A percentile compares a stretch with the other conserved stretches of the same genome.
These are phyloP conservation scores for Bryoerythrophyllum caledonicum DNA, from an alignment of 225 moss, liverwort and hornwort genomes.

Conservation along the genomic window DNA sequence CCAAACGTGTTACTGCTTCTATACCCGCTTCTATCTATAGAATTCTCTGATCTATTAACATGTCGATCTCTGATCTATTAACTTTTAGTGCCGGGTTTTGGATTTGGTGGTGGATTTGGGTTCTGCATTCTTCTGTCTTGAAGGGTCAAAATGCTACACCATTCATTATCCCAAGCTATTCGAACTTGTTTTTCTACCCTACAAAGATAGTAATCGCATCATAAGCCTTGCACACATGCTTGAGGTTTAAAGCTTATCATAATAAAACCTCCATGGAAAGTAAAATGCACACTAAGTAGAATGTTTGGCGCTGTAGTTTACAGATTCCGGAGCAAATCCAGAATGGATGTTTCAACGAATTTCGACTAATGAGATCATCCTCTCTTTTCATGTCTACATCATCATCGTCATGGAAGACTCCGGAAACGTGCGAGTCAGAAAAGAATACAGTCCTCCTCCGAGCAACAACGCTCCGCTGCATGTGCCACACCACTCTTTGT, in stretches of 20 bases:
- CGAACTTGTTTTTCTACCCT: too few species aligned
- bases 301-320: neutral
- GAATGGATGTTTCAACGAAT: conserved; percentile 19
- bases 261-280: too few species aligned
- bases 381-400: conserved; percentile 37
- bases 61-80: too few species aligned
- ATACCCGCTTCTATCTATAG: neutral
- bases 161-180: too few species aligned
- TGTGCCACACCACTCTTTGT: conserved; percentile 1
- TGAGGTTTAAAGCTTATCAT: too few species aligned
- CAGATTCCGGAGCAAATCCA: neutral
- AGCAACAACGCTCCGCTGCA: conserved; percentile 88
- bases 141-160: too few species aligned
- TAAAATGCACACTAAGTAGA: too few species aligned
- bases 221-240: too few species aligned
- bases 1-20: neutral
- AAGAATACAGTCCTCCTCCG: conserved; percentile 88
- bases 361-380: neutral
- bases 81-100: neutral
- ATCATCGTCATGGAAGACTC: conserved; percentile 76
- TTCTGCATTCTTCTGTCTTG: too few species aligned
- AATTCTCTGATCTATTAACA: too few species aligned
- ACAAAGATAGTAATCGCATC: too few species aligned
- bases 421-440: conserved; percentile 78
- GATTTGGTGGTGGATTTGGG: neutral